A percentile compares a stretch with the other conserved stretches of the same genome.
phyloP scores from a whole-genome alignment of 345 rosid genomes.

The Euphorbia peplus region DNA sequence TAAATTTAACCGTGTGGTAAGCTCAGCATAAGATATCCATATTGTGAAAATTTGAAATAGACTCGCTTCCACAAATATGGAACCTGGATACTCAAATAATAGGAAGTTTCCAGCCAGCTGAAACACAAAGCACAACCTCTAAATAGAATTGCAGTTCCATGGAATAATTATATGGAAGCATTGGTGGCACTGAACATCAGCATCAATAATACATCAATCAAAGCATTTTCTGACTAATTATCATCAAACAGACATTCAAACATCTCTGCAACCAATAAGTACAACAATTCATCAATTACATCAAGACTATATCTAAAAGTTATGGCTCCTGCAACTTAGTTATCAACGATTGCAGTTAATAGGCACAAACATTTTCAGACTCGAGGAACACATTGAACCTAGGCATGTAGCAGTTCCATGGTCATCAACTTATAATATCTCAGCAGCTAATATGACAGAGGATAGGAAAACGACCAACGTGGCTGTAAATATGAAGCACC shows the following conservation, averaged over 20 bases:
- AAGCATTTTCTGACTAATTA: no score
- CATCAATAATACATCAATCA: not conserved
- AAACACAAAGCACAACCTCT: not conserved
- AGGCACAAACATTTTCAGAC: not conserved
- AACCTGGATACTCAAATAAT: not conserved
- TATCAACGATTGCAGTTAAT: not conserved
- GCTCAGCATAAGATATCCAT: not conserved
- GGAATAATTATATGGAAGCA: not conserved
- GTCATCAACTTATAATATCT: not conserved
- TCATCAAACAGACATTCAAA: not conserved
- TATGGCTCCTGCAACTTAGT: not conserved
- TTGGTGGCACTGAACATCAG: not conserved
- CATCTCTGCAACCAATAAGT: not conserved
- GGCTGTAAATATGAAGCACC: not conserved
- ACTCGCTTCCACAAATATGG: no score
- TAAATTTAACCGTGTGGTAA: not conserved
- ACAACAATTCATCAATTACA: not conserved
- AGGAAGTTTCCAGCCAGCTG: not conserved
- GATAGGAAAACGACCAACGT: not conserved
- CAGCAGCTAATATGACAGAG: not conserved
- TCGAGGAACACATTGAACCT: not conserved
- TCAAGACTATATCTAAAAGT: not conserved
- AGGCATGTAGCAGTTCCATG: not conserved
- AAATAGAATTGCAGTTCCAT: not conserved
- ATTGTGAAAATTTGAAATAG: not conserved